Percentiles rank a stretch among this genome's conserved stretches.
phyloP scores from a whole-genome alignment of 2,329 filamentous ascomycete genomes.

The Tympanopsis confertula region DNA sequence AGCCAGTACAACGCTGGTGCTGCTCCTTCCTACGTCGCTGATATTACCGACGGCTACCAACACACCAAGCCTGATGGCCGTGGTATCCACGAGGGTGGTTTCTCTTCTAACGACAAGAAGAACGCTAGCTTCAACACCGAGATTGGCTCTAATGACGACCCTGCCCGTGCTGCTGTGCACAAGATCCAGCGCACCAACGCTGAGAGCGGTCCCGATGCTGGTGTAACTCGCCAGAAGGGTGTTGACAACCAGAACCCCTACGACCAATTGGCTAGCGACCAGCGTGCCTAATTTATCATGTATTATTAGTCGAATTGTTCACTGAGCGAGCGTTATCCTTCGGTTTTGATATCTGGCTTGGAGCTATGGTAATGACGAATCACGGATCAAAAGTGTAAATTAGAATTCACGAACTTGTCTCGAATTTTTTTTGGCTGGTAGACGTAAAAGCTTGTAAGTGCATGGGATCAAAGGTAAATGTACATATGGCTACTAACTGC shows the following conservation, averaged over 20 bases:
- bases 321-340: too few relatives aligned
- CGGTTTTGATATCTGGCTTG: too few relatives aligned
- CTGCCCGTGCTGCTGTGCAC: slow-evolving; percentile 6
- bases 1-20: slow-evolving; percentile 2
- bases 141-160: slow-evolving; percentile 8
- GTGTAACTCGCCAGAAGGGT: not conserved
- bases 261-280: not conserved
- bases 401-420: too few relatives aligned
- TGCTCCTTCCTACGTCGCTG: not conserved
- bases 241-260: not conserved
- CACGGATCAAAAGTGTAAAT: too few relatives aligned
- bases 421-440: too few relatives aligned
- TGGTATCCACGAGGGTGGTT: slow-evolving; percentile 4
- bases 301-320: too few relatives aligned
- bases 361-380: too few relatives aligned
- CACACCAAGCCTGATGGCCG: slow-evolving; percentile 1
- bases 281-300: not conserved
- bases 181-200: slow-evolving; percentile 2
- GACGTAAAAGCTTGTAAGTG: too few relatives aligned
- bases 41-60: not conserved
- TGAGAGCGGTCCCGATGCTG: not conserved
- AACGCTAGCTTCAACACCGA: slow-evolving; percentile 4
- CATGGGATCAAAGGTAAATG: too few relatives aligned
- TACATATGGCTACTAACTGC: too few relatives aligned
- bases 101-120: slow-evolving; percentile 7